A percentile compares a stretch with the other conserved stretches of the same genome.
Evolutionary conservation across 2,329 filamentous ascomycete species (phyloP).

Genomic region (Aspergillus sp.): DNA sequence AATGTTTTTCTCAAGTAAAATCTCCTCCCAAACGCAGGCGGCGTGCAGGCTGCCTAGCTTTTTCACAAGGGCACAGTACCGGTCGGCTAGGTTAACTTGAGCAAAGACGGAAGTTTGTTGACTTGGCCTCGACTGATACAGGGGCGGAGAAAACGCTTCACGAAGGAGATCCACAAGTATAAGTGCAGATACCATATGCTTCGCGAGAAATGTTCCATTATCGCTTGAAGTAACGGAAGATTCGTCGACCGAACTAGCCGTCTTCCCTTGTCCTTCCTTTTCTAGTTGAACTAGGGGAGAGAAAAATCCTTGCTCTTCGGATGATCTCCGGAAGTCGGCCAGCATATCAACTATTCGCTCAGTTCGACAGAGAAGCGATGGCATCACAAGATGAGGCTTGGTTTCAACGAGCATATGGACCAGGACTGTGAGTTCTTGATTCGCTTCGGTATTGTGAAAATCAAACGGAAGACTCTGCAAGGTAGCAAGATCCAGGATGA

Average conservation of each 20-base stretch:
- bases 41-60: constrained; percentile 76
- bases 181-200: constrained; percentile 74
- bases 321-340: constrained; percentile 58
- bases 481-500: constrained; percentile 79
- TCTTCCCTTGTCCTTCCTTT: constrained; percentile 18
- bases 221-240: constrained; percentile 41
- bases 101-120: constrained; percentile 65
- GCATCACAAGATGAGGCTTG: constrained; percentile 76
- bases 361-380: constrained; percentile 74
- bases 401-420: constrained; percentile 77
- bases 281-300: constrained; percentile 55
- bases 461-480: constrained; percentile 77
- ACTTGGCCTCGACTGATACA: constrained; percentile 63
- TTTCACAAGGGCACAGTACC: constrained; percentile 72
- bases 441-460: constrained; percentile 66
- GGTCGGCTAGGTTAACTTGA: constrained; percentile 79
- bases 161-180: constrained; percentile 73
- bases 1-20: constrained; percentile 69
- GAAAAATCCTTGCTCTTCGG: constrained; percentile 66
- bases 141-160: constrained; percentile 66
- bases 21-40: constrained; percentile 81
- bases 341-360: constrained; percentile 69
- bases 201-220: constrained; percentile 74
- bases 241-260: constrained; percentile 11
- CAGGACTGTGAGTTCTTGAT: constrained; percentile 70